Evolutionary conservation across 2,329 filamentous ascomycete genomes (phyloP).

Genomic region (Rutstroemia sydowiana): DNA sequence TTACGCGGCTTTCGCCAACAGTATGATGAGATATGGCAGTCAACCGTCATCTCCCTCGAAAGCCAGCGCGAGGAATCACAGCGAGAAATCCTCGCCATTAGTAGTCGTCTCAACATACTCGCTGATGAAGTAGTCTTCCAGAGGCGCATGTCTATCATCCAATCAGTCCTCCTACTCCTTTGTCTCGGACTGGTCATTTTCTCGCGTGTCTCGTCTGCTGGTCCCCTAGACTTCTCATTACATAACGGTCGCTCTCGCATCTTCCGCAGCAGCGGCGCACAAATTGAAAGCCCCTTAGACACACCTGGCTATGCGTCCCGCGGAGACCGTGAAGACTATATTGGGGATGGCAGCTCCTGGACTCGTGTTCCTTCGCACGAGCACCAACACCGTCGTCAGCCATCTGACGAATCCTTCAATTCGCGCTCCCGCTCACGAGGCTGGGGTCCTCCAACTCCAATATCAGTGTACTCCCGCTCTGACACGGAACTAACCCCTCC

Average conservation of each 20-base stretch:
- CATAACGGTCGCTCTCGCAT: slow-evolving; percentile 17
- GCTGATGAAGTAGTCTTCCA: slow-evolving; percentile 86
- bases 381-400: slow-evolving; percentile 5
- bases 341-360: background rate
- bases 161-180: slow-evolving; percentile 77
- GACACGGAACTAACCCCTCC: slow-evolving; percentile 12
- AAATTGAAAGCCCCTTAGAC: slow-evolving; percentile 20
- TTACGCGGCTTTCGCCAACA: slow-evolving; percentile 70
- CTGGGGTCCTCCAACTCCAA: slow-evolving; percentile 12
- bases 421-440: slow-evolving; percentile 8
- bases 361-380: background rate
- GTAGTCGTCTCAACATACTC: slow-evolving; percentile 71
- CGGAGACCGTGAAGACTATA: slow-evolving; percentile 4
- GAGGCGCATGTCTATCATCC: slow-evolving; percentile 89
- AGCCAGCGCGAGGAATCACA: slow-evolving; percentile 79
- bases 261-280: slow-evolving; percentile 14
- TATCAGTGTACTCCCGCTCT: slow-evolving; percentile 13
- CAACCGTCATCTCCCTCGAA: slow-evolving; percentile 85
- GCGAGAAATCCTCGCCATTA: slow-evolving; percentile 75
- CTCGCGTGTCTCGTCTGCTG: slow-evolving; percentile 40
- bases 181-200: slow-evolving; percentile 87
- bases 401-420: slow-evolving; percentile 8
- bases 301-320: slow-evolving; percentile 18
- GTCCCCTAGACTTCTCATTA: slow-evolving; percentile 20
- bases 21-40: slow-evolving; percentile 96